These are phyloP conservation scores for Russula foetens DNA, from an alignment of 768 basidiomycete genomes.

Conservation along the genomic window DNA sequence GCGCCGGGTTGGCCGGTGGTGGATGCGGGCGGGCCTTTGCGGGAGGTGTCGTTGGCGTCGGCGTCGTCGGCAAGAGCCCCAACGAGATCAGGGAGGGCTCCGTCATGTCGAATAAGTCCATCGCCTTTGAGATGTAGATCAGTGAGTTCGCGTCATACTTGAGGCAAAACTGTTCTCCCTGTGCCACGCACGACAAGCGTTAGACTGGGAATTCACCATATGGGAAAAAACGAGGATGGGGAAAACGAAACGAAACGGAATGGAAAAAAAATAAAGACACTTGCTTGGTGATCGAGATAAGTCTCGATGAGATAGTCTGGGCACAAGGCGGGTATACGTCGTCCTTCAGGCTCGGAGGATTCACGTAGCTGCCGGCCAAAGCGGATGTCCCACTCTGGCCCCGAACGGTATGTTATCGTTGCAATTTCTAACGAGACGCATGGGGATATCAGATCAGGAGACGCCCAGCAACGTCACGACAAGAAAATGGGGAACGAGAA, in stretches of 20 bases:
- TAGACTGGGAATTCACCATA: neutral
- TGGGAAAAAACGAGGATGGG: neutral
- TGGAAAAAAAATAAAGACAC: conserved; percentile 3
- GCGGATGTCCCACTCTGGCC: conserved; percentile 98
- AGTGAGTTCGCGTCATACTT: conserved; percentile 99
- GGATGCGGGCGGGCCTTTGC: conserved; percentile 55
- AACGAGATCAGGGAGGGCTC: conserved; percentile 63
- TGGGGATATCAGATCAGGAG: neutral
- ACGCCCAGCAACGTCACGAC: neutral
- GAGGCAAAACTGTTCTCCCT: conserved; percentile 95
- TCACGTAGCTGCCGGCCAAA: conserved; percentile 73
- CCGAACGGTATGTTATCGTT: conserved; percentile 97
- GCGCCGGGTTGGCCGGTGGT: conserved; percentile 62
- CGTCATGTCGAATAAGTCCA: conserved; percentile 98
- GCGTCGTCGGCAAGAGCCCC: conserved; percentile 36
- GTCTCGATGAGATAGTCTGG: conserved; percentile 99
- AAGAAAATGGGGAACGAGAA: conserved; percentile 13
- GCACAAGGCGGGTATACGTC: conserved; percentile 64
- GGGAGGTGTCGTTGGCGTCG: conserved; percentile 18
- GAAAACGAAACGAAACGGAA: too few species aligned
- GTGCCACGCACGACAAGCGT: conserved; percentile 12
- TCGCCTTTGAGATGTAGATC: conserved; percentile 97
- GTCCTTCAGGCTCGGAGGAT: conserved; percentile 22
- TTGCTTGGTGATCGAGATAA: conserved; percentile 85
- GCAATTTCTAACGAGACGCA: conserved; percentile 71